Evolutionary conservation across 2,329 filamentous ascomycete genomes (phyloP), one percentile per base, ranked within the genome.

Genomic region (Daldinia sp.): DNA sequence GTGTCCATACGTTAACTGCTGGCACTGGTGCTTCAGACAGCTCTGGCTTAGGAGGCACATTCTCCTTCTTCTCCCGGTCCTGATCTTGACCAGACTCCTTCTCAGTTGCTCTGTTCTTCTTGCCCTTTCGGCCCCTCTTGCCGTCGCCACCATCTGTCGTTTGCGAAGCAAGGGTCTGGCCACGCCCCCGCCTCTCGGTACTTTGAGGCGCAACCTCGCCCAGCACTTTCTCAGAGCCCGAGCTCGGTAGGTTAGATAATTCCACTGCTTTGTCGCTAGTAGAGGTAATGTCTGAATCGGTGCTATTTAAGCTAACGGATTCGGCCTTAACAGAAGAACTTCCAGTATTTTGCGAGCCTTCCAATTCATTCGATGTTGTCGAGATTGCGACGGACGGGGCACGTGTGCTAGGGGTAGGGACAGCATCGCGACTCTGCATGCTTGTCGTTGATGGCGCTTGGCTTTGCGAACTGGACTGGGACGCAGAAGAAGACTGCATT

Each of bases 1-100:
- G 87, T 66, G 89, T 85, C 94, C 95, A 99, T 65, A 94, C 82
- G 76, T 99, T 99, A 60, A 97, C 90, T 1, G 87, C 77, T 0
- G 95, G 95, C 41, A 91, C 83, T 27, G 93, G 90, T 15, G 94
- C 94, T 63, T 95, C 92, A 47, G 90, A 89, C 39, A 97, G 82
- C 71, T 90, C 85, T 43, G 87, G 79, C 71, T 89, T 87, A 11
- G 81, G 80, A 63, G 86, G 80, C 62, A 85, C 83, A 68, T 86
- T 86, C 70, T 88, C 86, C 68, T 88, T 87, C 43, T 84, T 81
- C 15, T 84, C 80, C 25, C 74, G 73, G 15, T 80, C 79, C 54
- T 81, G 77, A 48, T 83, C 78, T 67, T 82, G 79, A 54, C 88
- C 85, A 55, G 82, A 82, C 21, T 85, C 83, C 71, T 82, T 85